Conservation (phyloP, 768 basidiomycete species). For the Mycena rebaudengoi region DNA sequence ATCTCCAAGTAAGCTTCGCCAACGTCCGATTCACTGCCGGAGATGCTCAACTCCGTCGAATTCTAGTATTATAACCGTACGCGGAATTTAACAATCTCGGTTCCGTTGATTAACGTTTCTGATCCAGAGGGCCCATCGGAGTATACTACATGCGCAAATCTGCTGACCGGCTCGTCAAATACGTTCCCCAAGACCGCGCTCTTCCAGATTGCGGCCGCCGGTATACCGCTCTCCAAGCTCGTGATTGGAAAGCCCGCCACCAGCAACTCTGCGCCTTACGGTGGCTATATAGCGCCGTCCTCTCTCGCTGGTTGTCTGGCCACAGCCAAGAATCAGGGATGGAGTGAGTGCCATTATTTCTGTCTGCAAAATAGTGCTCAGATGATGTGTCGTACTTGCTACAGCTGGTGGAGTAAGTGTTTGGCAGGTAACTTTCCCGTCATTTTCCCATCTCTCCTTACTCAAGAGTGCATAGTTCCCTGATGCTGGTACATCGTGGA, state of each 20-base stretch:
- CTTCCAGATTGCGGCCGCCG: constrained; percentile 53
- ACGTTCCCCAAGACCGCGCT: constrained; percentile 56
- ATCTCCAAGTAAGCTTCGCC: constrained; percentile 60
- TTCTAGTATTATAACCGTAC: constrained; percentile 51
- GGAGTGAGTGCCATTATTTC: too few relatives aligned
- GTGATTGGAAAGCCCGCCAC: constrained; percentile 67
- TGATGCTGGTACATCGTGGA: too few relatives aligned
- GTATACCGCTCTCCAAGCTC: constrained; percentile 58
- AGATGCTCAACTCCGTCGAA: background rate
- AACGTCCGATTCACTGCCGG: constrained; percentile 29
- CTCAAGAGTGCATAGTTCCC: too few relatives aligned
- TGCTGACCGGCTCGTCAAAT: constrained; percentile 59
- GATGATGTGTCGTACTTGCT: too few relatives aligned
- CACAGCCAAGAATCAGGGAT: constrained; percentile 19
- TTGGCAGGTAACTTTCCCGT: too few relatives aligned
- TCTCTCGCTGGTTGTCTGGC: constrained; percentile 34
- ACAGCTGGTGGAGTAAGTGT: too few relatives aligned
- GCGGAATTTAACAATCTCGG: background rate
- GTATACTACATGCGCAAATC: constrained; percentile 68
- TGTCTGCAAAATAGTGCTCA: too few relatives aligned
- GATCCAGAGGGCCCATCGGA: constrained; percentile 58
- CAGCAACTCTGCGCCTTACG: constrained; percentile 45
- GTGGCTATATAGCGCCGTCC: constrained; percentile 43
- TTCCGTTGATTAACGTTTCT: background rate
- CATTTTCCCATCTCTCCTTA: too few relatives aligned